phyloP scores from a whole-genome alignment of 2,329 filamentous ascomycete species.

The Colletotrichum trifolii region DNA sequence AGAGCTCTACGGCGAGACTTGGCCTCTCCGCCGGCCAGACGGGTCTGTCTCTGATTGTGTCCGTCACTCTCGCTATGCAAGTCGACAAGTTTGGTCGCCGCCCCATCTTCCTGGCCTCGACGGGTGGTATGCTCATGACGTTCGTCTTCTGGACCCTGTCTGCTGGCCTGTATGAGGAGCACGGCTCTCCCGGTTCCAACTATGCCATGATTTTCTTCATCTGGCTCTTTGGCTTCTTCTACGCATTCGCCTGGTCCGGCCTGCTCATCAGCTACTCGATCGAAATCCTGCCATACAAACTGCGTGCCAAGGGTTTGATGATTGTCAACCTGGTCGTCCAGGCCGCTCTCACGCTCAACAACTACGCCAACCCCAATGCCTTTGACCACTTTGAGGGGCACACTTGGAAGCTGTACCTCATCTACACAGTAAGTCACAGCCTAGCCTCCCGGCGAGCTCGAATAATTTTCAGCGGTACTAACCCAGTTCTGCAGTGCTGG shows the following conservation, averaged over 20 bases:
- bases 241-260: constrained; percentile 67
- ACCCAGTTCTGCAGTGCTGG: constrained; percentile 49
- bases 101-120: constrained; percentile 63
- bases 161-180: constrained; percentile 57
- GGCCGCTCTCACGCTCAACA: constrained; percentile 64
- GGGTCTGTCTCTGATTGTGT: constrained; percentile 63
- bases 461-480: not conserved
- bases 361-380: constrained; percentile 65
- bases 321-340: constrained; percentile 68
- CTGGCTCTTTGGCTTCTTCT: constrained; percentile 55
- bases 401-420: constrained; percentile 67
- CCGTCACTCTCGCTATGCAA: constrained; percentile 61
- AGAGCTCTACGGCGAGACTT: constrained; percentile 55
- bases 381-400: constrained; percentile 57
- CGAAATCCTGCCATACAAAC: constrained; percentile 62
- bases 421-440: constrained; percentile 59
- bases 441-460: not conserved
- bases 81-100: constrained; percentile 67
- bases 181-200: constrained; percentile 47
- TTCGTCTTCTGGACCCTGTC: constrained; percentile 63
- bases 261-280: constrained; percentile 65
- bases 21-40: constrained; percentile 59
- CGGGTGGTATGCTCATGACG: constrained; percentile 57
- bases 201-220: constrained; percentile 57
- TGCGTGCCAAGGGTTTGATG: constrained; percentile 64